Conservation (phyloP, 352 stramenopile species). For the Phytophthora nicotianae region DNA sequence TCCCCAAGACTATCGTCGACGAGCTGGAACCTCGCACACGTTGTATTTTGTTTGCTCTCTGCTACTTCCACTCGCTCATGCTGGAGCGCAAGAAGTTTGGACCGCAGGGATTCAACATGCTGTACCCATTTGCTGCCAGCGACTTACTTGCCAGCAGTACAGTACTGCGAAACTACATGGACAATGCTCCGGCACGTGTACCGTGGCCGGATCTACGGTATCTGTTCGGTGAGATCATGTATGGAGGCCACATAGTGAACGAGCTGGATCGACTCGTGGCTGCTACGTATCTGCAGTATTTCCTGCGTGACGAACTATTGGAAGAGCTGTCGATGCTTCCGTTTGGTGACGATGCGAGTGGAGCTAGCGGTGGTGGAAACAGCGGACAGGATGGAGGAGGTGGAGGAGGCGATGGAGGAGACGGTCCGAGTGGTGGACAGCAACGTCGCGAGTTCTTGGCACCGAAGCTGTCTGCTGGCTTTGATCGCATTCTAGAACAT, state of each 20-base stretch:
- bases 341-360: slow-evolving; percentile 69
- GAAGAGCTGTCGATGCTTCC: slow-evolving; percentile 91
- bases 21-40: slow-evolving; percentile 84
- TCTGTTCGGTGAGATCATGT: slow-evolving; percentile 91
- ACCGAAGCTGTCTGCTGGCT: slow-evolving; percentile 70
- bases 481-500: slow-evolving; percentile 89
- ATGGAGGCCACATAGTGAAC: slow-evolving; percentile 89
- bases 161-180: slow-evolving; percentile 93
- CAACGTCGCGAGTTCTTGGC: slow-evolving; percentile 69
- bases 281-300: slow-evolving; percentile 87
- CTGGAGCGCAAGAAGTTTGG: slow-evolving; percentile 93
- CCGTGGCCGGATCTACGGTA: slow-evolving; percentile 92
- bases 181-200: slow-evolving; percentile 86
- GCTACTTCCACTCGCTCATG: slow-evolving; percentile 94
- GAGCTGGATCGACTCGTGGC: slow-evolving; percentile 81
- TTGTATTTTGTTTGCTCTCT: slow-evolving; percentile 91
- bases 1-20: slow-evolving; percentile 77
- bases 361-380: slow-evolving; percentile 24
- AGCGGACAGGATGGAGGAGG: slow-evolving; percentile 33
- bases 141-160: slow-evolving; percentile 86
- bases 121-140: slow-evolving; percentile 89
- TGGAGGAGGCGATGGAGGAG: slow-evolving; percentile 26
- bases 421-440: slow-evolving; percentile 26
- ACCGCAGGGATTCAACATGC: slow-evolving; percentile 90
- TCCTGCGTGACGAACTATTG: slow-evolving; percentile 87